These are phyloP conservation scores for Amauroascus niger DNA, from an alignment of 2,329 filamentous ascomycete species.

Conservation along the genomic window DNA sequence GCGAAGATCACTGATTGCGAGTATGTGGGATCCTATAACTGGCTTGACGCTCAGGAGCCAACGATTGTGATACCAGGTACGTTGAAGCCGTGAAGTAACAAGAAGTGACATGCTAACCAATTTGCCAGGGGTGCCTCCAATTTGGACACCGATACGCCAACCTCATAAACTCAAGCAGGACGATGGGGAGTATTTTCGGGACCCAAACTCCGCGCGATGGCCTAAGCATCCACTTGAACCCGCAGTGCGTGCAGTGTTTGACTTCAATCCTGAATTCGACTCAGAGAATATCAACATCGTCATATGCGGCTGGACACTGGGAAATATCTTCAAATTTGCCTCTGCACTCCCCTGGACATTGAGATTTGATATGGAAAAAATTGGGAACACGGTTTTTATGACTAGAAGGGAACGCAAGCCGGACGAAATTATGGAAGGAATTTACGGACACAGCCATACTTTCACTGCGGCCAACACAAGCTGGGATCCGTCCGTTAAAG, in stretches of 20 bases:
- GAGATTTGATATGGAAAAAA: slow-evolving; percentile 37
- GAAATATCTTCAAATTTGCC: slow-evolving; percentile 43
- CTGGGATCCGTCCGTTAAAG: slow-evolving; percentile 47
- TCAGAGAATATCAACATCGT: slow-evolving; percentile 44
- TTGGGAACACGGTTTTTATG: slow-evolving; percentile 53
- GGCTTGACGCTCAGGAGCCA: slow-evolving; percentile 31
- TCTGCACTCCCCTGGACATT: slow-evolving; percentile 3
- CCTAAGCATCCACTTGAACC: slow-evolving; percentile 38
- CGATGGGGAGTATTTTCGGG: slow-evolving; percentile 37
- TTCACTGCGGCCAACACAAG: slow-evolving; percentile 59
- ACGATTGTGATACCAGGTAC: slow-evolving; percentile 41
- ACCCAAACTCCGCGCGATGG: slow-evolving; percentile 33
- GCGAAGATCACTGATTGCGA: slow-evolving; percentile 32
- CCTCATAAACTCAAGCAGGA: slow-evolving; percentile 36
- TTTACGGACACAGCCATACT: slow-evolving; percentile 54
- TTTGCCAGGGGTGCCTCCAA: slow-evolving; percentile 40
- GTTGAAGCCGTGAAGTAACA: slow-evolving; percentile 5
- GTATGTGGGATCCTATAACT: slow-evolving; percentile 46
- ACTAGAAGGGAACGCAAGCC: slow-evolving; percentile 53
- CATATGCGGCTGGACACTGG: slow-evolving; percentile 52
- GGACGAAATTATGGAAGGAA: slow-evolving; percentile 45
- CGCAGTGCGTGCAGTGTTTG: slow-evolving; percentile 36
- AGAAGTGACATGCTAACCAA: neutral
- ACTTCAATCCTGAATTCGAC: slow-evolving; percentile 30
- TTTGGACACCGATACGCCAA: slow-evolving; percentile 40